phyloP scores from a whole-genome alignment of 495 filamentous ascomycete species.

The Penicillium lagena region DNA sequence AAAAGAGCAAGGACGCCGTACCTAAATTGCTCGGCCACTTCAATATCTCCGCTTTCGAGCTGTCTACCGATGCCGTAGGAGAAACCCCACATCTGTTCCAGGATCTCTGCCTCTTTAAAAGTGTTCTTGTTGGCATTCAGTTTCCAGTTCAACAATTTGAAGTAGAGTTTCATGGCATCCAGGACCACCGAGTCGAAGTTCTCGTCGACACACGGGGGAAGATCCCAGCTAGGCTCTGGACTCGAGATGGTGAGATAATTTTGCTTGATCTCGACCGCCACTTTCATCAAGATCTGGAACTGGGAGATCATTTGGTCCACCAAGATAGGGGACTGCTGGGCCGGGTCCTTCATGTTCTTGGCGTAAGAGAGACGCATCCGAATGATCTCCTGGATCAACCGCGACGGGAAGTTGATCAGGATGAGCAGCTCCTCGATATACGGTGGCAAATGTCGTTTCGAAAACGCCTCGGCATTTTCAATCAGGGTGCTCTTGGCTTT shows the following conservation, averaged over 20 bases:
- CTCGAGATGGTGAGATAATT: conserved; percentile 77
- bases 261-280: conserved; percentile 88
- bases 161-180: conserved; percentile 94
- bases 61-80: conserved; percentile 86
- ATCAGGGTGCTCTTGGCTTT: conserved; percentile 94
- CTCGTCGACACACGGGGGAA: conserved; percentile 94
- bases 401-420: conserved; percentile 92
- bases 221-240: conserved; percentile 88
- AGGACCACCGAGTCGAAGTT: conserved; percentile 93
- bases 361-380: conserved; percentile 87
- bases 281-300: conserved; percentile 85
- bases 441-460: conserved; percentile 85
- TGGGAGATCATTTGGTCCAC: conserved; percentile 95
- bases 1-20: conserved; percentile 14
- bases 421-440: conserved; percentile 96
- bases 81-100: conserved; percentile 97
- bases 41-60: conserved; percentile 85
- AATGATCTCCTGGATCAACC: conserved; percentile 94
- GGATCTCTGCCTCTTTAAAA: conserved; percentile 95
- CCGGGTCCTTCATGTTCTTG: conserved; percentile 86
- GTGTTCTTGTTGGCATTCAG: conserved; percentile 96
- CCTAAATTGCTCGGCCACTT: conserved; percentile 98
- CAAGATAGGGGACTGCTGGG: conserved; percentile 80
- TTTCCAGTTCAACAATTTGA: conserved; percentile 95
- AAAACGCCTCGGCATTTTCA: conserved; percentile 75